phyloP scores from a whole-genome alignment of 1,284 basidiomycete genomes.

The Trametes pubescens region DNA sequence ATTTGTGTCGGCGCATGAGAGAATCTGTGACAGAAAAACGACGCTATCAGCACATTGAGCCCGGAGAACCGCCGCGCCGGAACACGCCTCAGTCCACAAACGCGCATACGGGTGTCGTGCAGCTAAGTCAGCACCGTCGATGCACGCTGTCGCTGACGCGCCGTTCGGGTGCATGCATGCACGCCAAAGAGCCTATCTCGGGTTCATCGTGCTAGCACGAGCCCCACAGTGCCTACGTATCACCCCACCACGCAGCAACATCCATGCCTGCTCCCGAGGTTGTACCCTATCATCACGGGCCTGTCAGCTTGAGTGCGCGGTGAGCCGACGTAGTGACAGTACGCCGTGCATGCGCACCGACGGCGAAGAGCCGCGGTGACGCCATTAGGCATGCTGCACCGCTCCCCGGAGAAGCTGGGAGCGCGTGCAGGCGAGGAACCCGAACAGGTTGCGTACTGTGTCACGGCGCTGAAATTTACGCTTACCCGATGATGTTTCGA shows the following conservation, averaged over 20 bases:
- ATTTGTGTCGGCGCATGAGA: background rate
- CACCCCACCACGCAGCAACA: background rate
- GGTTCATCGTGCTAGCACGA: background rate
- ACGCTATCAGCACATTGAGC: background rate
- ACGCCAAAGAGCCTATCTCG: conserved; percentile 8
- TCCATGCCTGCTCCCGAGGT: conserved; percentile 1
- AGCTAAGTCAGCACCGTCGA: background rate
- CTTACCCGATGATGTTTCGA: background rate
- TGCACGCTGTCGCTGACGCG: too few species aligned
- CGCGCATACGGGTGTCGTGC: background rate
- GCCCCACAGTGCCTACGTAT: background rate
- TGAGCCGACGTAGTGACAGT: background rate
- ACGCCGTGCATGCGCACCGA: too few species aligned
- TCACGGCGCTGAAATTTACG: background rate
- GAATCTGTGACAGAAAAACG: background rate
- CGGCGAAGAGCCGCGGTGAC: background rate
- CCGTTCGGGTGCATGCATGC: background rate
- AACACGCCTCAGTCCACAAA: background rate
- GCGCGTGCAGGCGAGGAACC: background rate
- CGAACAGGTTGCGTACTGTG: background rate
- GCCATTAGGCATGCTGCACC: background rate
- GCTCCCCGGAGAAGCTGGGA: background rate
- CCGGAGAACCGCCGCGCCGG: background rate
- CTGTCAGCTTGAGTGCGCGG: background rate
- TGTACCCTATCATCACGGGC: background rate